phyloP scores from a whole-genome alignment of 2,329 filamentous ascomycete species.

The Cladosporium colombiae region DNA sequence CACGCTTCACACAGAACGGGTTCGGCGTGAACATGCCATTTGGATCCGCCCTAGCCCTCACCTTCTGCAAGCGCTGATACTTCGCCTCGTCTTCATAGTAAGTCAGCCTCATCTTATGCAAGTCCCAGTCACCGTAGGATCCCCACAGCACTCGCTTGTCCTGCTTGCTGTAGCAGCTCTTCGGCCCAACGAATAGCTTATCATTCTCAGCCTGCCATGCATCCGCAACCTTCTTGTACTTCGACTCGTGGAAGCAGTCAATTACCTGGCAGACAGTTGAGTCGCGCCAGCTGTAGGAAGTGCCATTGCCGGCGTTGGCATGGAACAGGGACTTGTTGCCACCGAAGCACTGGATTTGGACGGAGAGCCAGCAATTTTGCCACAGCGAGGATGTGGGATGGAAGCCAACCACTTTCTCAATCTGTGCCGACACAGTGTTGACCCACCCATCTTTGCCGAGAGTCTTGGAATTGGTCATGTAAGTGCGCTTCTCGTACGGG shows the following conservation, averaged over 20 bases:
- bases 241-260: conserved; percentile 49
- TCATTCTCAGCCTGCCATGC: conserved; percentile 50
- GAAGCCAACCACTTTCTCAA: conserved; percentile 42
- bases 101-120: conserved; percentile 39
- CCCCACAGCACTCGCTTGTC: conserved; percentile 46
- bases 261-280: conserved; percentile 43
- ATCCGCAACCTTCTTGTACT: conserved; percentile 39
- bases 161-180: conserved; percentile 40
- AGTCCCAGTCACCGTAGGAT: conserved; percentile 41
- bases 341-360: conserved; percentile 50
- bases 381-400: conserved; percentile 34
- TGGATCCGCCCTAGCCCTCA: conserved; percentile 39
- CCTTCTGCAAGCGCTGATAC: conserved; percentile 38
- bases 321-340: conserved; percentile 47
- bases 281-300: conserved; percentile 52
- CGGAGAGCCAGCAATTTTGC: conserved; percentile 44
- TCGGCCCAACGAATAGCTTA: conserved; percentile 28
- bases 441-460: conserved; percentile 46
- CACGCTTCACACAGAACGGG: conserved; percentile 33
- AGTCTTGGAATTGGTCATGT: conserved; percentile 46
- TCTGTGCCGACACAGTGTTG: conserved; percentile 40
- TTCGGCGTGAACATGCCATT: conserved; percentile 43
- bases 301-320: conserved; percentile 48
- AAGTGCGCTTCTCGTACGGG: conserved; percentile 53
- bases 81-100: conserved; percentile 42